Conservation (phyloP, 441 rosid genomes). For the Omphalea diandra region DNA sequence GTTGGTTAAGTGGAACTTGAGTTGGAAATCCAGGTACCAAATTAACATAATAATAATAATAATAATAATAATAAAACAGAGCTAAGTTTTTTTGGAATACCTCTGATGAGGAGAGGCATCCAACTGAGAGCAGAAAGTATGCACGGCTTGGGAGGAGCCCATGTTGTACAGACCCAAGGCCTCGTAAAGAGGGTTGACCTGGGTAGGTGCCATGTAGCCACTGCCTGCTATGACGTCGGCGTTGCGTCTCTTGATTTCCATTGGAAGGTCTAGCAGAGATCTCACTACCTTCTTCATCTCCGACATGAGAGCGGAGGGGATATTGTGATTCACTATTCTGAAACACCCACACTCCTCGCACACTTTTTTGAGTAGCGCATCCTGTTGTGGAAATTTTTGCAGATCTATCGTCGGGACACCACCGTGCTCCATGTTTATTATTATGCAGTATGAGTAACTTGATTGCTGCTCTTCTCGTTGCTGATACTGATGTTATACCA, state of each 20-base stretch:
- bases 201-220: constrained; percentile 54
- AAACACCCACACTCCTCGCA: constrained; percentile 76
- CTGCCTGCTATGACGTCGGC: constrained; percentile 51
- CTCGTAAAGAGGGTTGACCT: constrained; percentile 62
- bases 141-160: constrained; percentile 47
- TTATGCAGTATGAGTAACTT: neutral
- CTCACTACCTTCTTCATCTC: constrained; percentile 67
- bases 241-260: constrained; percentile 56
- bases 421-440: neutral
- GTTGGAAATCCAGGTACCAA: too few relatives aligned
- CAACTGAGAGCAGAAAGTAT: constrained; percentile 53
- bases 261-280: constrained; percentile 59
- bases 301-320: constrained; percentile 43
- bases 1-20: too few relatives aligned
- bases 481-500: too few relatives aligned
- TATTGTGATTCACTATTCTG: constrained; percentile 59
- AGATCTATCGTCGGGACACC: constrained; percentile 48
- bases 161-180: constrained; percentile 66
- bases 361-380: constrained; percentile 40
- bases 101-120: constrained; percentile 60
- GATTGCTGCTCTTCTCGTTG: neutral
- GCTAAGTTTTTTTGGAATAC: constrained; percentile 20
- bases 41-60: too few relatives aligned
- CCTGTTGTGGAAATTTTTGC: constrained; percentile 35
- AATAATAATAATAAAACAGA: too few relatives aligned